Base-by-base conservation (phyloP, 2,329 filamentous ascomycete genomes). In the Dryadomyces quercus-mongolicae region DNA sequence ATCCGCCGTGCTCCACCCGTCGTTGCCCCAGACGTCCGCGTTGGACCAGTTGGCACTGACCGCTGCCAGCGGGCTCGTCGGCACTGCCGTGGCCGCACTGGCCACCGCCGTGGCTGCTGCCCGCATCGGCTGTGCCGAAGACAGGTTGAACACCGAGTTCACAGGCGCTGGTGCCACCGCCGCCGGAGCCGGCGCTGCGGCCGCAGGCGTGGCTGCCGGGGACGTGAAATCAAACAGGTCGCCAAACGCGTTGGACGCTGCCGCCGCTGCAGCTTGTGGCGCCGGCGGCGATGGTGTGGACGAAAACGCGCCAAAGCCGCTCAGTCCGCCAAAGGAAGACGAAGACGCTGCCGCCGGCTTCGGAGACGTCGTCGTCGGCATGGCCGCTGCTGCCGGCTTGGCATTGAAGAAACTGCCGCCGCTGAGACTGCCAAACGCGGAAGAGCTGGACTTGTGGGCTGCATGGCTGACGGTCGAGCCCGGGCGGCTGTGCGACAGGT, bases 361-460 rank as follows among this genome's bases (percentile, higher is more conserved):
- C 22, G 55, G 18, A 9, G 38, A 25, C 20, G 44, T 46, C 42
- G 31, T 40, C 18, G 36, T 40, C 36, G 36, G 36, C 36, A 12
- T 5, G 25, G 25, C 25, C 36, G 36, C 12, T 2, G 54, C 82
- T 1, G 81, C 71, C n/a, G 85, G 78, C 62, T 86, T 82, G 21
- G 78, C 71, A 63, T 94, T 84, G 65, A 96, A 96, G 69, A 96
- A 93, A 65, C 85, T 80, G 49, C 90, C 89, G 52, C 89, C 87
- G 57, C 85, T 78, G 49, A 82, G 66, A 13, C 72, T 71, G 10
- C 74, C 71, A 60, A 82, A 80, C 1, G 74, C 70, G 1, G 65
- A 67, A n/a, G 66, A 60, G 5, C 68, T 10, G 2, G 53, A 16
- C 5, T 21, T 22, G 25, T 40, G 36, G 36, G 36, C 36, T 4